phyloP scores from a whole-genome alignment of 805 yeast species.

The Wickerhamiella slavikovae region DNA sequence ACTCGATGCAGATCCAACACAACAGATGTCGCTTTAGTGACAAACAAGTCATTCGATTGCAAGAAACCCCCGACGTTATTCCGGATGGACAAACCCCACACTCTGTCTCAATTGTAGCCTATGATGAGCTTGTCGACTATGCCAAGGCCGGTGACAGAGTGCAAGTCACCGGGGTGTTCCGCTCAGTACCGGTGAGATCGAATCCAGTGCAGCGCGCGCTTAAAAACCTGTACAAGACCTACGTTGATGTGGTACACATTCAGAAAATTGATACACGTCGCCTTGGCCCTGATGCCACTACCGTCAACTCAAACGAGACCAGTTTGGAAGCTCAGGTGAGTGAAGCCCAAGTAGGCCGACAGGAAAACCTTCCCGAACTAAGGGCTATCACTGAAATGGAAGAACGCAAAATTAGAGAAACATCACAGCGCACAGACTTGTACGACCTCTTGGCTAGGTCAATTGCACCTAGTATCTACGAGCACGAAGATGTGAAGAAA shows the following conservation, averaged over 20 bases:
- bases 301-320: no score
- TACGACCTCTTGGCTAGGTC: conserved; percentile 78
- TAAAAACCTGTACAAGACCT: conserved; percentile 74
- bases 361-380: conserved; percentile 56
- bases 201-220: conserved; percentile 70
- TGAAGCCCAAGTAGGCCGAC: conserved; percentile 33
- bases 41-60: conserved; percentile 82
- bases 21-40: conserved; percentile 87
- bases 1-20: conserved; percentile 80
- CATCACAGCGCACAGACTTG: conserved; percentile 50
- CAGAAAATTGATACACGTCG: conserved; percentile 69
- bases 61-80: conserved; percentile 88
- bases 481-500: conserved; percentile 90
- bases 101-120: conserved; percentile 78
- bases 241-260: conserved; percentile 83
- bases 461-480: conserved; percentile 91
- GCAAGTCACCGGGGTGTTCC: conserved; percentile 86
- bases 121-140: conserved; percentile 86
- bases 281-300: conserved; percentile 59
- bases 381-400: conserved; percentile 53
- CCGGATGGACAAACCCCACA: conserved; percentile 99
- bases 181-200: conserved; percentile 79
- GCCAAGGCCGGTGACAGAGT: conserved; percentile 94
- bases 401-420: conserved; percentile 36
- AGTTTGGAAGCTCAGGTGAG: conserved; percentile 13